Base-by-base conservation (phyloP, 1,284 basidiomycete species). In the Wolfiporia cocos region DNA sequence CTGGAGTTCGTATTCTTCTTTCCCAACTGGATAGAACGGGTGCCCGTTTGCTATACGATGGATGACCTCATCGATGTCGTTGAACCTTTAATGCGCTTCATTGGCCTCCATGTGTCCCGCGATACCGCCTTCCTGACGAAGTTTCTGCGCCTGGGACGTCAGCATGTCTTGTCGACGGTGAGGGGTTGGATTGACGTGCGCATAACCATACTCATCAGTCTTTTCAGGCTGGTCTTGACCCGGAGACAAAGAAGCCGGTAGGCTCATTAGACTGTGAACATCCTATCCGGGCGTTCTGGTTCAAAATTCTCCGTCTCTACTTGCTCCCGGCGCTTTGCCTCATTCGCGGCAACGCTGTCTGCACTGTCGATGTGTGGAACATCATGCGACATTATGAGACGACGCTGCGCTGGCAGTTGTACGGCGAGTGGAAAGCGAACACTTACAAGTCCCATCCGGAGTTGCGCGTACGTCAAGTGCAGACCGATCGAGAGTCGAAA, bases 371-470 rank as follows among this genome's bases (percentile, higher is more conserved):
- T 49, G 71, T 95, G 2, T 95, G 92, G 92, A 78, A 81, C 48
- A 76, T 97, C 34, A 74, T 99, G 37, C 70, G 78, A 31, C 76
- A 79, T 47, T 89, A 88, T 59, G 81, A 89, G 36, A 86, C 83
- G 43, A 78, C 83, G 5, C 70, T 78, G 34, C 87, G 96, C 3
- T 98, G 91, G 79, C 76, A 75, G 29, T 68, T 99, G 21, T 97
- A 99, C 56, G 96, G 94, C 37, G 94, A 99, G 67, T 98, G 95
- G 96, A 87, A 88, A 64, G 75, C 81, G 41, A 68, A 70, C 37
- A 77, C 65, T 6, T 89, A 80, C 68, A 74, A 70, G 57, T 83
- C 75, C 2, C 83, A 86, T 58, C 78, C 81, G 5, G 87, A 89
- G 57, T 71, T 91, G 30, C 76, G 77, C 20, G 76, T 87, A 34